Conservation (phyloP, 495 filamentous ascomycete genomes). For the Hypoxylon subgilvum region DNA sequence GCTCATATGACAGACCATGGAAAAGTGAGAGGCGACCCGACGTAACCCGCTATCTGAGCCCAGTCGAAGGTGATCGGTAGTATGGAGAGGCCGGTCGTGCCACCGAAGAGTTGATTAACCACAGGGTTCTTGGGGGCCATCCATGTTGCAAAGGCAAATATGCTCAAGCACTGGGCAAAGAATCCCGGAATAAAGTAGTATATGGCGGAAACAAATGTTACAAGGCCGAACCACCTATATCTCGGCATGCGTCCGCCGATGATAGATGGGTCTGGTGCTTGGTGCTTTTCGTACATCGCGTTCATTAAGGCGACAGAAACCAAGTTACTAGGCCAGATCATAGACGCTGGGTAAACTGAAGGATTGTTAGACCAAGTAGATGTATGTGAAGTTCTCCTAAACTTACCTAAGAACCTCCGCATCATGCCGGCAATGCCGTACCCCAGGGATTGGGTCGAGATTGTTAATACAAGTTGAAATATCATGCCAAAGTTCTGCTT, state of each 20-base stretch:
- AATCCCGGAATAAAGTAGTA: conserved; percentile 69
- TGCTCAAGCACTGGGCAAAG: conserved; percentile 62
- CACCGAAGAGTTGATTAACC: conserved; percentile 73
- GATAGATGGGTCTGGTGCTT: conserved; percentile 52
- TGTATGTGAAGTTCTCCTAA: not conserved
- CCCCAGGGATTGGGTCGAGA: conserved; percentile 75
- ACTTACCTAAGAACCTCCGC: conserved; percentile 53
- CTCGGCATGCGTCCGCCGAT: conserved; percentile 64
- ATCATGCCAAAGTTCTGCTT: conserved; percentile 68
- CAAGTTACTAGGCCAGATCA: conserved; percentile 77
- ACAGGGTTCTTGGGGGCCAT: conserved; percentile 66
- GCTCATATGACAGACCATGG: conserved; percentile 55
- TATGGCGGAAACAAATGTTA: conserved; percentile 58
- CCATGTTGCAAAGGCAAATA: conserved; percentile 69
- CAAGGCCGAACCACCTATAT: conserved; percentile 62
- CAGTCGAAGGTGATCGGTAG: conserved; percentile 70
- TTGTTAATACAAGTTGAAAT: conserved; percentile 70
- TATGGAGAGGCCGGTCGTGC: conserved; percentile 64
- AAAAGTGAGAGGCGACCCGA: conserved; percentile 62
- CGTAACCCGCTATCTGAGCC: conserved; percentile 65
- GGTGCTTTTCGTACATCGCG: conserved; percentile 69
- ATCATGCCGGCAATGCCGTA: conserved; percentile 76
- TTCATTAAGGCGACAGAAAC: conserved; percentile 70
- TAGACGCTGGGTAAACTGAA: conserved; percentile 66
- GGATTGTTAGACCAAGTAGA: conserved; percentile 3